phyloP scores from a whole-genome alignment of 768 basidiomycete species.

The Infundibulicybe gibba region DNA sequence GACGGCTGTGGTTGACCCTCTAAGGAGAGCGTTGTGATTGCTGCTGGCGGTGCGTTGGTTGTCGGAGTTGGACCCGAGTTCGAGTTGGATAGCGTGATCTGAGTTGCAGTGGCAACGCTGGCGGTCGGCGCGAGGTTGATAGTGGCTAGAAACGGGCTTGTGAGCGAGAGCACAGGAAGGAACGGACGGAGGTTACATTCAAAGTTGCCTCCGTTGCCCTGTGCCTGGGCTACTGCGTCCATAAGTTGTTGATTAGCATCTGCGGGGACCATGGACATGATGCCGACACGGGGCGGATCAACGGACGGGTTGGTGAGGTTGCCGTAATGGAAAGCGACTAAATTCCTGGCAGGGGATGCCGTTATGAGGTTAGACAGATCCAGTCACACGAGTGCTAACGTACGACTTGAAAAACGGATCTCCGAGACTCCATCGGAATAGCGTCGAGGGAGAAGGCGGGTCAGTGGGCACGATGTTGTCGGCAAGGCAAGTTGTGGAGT shows the following conservation, averaged over 20 bases:
- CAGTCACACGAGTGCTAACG: slow-evolving; percentile 18
- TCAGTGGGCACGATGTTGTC: slow-evolving; percentile 59
- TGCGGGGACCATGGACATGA: slow-evolving; percentile 57
- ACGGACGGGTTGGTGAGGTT: slow-evolving; percentile 64
- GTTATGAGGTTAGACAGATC: not conserved
- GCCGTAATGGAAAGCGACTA: slow-evolving; percentile 69
- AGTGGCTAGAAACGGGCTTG: not conserved
- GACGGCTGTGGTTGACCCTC: no score
- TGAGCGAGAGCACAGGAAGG: not conserved
- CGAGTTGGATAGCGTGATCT: not conserved
- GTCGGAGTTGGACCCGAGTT: no score
- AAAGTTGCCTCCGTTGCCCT: slow-evolving; percentile 33
- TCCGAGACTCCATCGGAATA: slow-evolving; percentile 73
- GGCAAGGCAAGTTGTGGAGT: slow-evolving; percentile 45
- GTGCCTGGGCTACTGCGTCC: slow-evolving; percentile 32
- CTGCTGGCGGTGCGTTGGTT: no score
- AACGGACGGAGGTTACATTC: no score
- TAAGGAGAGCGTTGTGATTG: no score
- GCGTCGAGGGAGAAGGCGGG: slow-evolving; percentile 43
- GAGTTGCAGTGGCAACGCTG: not conserved
- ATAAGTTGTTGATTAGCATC: slow-evolving; percentile 39
- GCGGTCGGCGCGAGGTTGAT: not conserved
- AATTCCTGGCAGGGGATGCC: slow-evolving; percentile 33
- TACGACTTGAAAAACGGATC: slow-evolving; percentile 72
- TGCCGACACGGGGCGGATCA: slow-evolving; percentile 66